phyloP scores from a whole-genome alignment of 495 filamentous ascomycete genomes.

The Neurospora intermedia region DNA sequence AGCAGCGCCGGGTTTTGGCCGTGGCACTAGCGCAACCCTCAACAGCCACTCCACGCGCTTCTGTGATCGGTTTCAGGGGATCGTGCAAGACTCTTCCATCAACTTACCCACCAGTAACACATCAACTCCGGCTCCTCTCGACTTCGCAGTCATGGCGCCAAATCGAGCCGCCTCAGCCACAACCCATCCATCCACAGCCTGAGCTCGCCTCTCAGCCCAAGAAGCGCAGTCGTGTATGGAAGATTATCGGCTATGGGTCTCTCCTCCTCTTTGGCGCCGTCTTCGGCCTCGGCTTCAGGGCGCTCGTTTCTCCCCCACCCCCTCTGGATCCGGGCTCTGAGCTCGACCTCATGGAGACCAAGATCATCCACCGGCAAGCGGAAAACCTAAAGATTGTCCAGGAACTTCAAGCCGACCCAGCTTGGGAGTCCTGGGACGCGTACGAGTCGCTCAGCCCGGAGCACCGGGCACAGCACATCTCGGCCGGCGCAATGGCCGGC shows the following conservation, averaged over 20 bases:
- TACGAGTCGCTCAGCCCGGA: slow-evolving; percentile 40
- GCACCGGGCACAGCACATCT: slow-evolving; percentile 27
- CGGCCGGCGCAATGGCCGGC: slow-evolving; percentile 32
- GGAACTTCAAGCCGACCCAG: slow-evolving; percentile 39
- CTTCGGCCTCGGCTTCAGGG: slow-evolving; percentile 20
- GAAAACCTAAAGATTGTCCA: slow-evolving; percentile 42
- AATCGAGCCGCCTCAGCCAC: slow-evolving; percentile 1
- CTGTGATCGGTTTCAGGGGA: not conserved
- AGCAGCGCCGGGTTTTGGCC: not conserved
- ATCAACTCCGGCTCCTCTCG: not conserved
- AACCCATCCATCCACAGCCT: not conserved
- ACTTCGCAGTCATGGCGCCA: not conserved
- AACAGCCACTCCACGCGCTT: not conserved
- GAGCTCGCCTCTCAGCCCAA: not conserved
- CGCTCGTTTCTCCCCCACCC: slow-evolving; percentile 27
- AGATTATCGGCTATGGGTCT: slow-evolving; percentile 16
- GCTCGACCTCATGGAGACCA: slow-evolving; percentile 24
- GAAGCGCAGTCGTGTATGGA: not conserved
- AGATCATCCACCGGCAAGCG: slow-evolving; percentile 21
- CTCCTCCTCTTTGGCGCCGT: slow-evolving; percentile 30
- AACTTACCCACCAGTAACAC: not conserved
- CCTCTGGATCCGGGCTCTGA: slow-evolving; percentile 21
- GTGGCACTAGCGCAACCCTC: not conserved
- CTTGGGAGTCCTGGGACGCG: slow-evolving; percentile 44
- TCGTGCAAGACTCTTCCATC: not conserved